phyloP scores from a whole-genome alignment of 1,139 yeast genomes.

The Debaryomyces sp. region DNA sequence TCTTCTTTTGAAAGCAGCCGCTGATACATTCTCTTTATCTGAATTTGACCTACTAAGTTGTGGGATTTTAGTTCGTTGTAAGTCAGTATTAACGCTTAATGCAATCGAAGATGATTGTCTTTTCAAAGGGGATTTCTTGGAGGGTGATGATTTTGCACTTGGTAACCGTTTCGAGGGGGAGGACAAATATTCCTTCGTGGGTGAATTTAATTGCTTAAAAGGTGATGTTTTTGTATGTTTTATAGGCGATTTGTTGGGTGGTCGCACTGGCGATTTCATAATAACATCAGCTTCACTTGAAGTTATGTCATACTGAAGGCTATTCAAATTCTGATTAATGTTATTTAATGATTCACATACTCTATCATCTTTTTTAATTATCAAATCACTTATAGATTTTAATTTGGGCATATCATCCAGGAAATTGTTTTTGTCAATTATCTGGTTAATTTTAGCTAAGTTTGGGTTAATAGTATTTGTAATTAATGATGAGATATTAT shows the following conservation, averaged over 20 bases:
- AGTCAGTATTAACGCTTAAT: constrained; percentile 3
- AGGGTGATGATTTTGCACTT: constrained; percentile 1
- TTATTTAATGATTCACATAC: background rate
- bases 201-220: background rate
- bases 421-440: constrained; percentile 1
- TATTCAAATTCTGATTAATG: constrained; percentile 2
- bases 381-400: background rate
- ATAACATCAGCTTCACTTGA: background rate
- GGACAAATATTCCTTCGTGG: background rate
- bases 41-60: constrained; percentile 11
- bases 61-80: constrained; percentile 12
- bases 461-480: constrained; percentile 9
- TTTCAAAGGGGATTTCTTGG: constrained; percentile 7
- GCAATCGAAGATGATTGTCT: constrained; percentile 9
- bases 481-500: constrained; percentile 10
- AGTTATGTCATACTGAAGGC: background rate
- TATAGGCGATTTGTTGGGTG: background rate
- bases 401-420: constrained; percentile 3
- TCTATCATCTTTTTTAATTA: background rate
- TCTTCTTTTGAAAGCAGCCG: constrained; percentile 17
- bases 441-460: constrained; percentile 6
- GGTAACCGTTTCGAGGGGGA: background rate
- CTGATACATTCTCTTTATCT: constrained; percentile 12
- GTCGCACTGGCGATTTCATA: constrained; percentile 1
- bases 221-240: constrained; percentile 1